Conservation (phyloP, 371 early-diverging fungal species). For the Coemansia sp. region DNA sequence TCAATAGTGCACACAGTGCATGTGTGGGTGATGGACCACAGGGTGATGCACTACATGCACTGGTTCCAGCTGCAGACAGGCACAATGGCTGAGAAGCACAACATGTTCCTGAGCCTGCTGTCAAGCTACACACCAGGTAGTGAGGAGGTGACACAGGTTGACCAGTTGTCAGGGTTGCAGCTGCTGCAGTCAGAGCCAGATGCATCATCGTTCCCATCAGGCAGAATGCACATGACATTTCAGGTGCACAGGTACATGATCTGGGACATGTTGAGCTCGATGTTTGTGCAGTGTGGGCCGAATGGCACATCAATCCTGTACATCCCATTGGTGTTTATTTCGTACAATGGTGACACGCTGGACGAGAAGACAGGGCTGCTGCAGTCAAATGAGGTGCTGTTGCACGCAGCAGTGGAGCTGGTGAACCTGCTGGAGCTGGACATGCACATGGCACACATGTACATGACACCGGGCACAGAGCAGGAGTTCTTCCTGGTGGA, state of each 20-base stretch:
- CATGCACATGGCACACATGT: slow-evolving; percentile 72
- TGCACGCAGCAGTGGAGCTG: slow-evolving; percentile 76
- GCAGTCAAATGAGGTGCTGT: slow-evolving; percentile 83
- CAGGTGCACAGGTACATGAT: slow-evolving; percentile 99
- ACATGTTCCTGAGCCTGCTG: slow-evolving; percentile 91
- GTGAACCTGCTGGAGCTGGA: slow-evolving; percentile 69
- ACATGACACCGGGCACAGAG: slow-evolving; percentile 93
- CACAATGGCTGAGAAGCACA: slow-evolving; percentile 98
- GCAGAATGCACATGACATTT: slow-evolving; percentile 97
- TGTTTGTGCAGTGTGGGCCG: slow-evolving; percentile 93
- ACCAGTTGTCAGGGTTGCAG: slow-evolving; percentile 94
- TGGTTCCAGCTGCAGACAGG: slow-evolving; percentile 99
- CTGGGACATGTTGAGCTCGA: slow-evolving; percentile 96
- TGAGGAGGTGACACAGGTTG: slow-evolving; percentile 85
- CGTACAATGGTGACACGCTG: slow-evolving; percentile 97
- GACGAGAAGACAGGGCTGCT: slow-evolving; percentile 98
- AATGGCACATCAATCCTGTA: slow-evolving; percentile 90
- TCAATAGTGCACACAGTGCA: slow-evolving; percentile 97
- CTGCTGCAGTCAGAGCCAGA: slow-evolving; percentile 98
- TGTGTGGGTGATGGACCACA: slow-evolving; percentile 95
- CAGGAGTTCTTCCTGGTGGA: slow-evolving; percentile 99
- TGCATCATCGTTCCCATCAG: slow-evolving; percentile 98
- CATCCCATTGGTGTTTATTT: slow-evolving; percentile 97
- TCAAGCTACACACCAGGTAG: slow-evolving; percentile 69
- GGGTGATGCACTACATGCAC: slow-evolving; percentile 97